phyloP scores from a whole-genome alignment of 345 rosid genomes.

The Microcos paniculata region DNA sequence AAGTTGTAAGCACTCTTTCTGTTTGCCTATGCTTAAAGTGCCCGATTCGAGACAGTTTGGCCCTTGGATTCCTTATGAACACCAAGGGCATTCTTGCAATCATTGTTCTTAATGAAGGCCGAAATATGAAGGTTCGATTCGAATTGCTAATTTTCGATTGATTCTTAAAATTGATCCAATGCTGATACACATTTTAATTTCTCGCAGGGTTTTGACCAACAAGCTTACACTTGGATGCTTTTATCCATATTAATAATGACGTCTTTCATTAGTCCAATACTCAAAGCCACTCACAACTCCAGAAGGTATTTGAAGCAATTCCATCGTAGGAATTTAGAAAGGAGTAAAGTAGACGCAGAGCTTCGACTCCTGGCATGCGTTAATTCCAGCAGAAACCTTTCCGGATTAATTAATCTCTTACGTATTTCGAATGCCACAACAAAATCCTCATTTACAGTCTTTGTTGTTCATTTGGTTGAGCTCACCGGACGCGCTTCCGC shows the following conservation, averaged over 20 bases:
- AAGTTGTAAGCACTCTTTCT: constrained; percentile 29
- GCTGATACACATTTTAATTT: background rate
- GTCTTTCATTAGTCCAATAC: constrained; percentile 32
- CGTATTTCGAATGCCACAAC: constrained; percentile 48
- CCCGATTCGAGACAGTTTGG: constrained; percentile 30
- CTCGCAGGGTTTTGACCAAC: constrained; percentile 34
- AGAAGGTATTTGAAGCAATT: constrained; percentile 23
- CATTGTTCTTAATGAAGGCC: constrained; percentile 37
- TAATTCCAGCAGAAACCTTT: constrained; percentile 34
- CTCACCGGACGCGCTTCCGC: constrained; percentile 67
- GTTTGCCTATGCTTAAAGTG: constrained; percentile 22
- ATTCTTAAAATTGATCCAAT: background rate
- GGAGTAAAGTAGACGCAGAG: constrained; percentile 33
- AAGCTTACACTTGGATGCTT: constrained; percentile 43
- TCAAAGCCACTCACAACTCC: constrained; percentile 34
- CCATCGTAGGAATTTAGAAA: constrained; percentile 45
- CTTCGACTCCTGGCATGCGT: constrained; percentile 58
- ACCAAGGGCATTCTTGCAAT: constrained; percentile 47
- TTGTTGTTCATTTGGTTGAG: constrained; percentile 56
- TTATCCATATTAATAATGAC: constrained; percentile 45
- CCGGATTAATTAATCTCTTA: constrained; percentile 52
- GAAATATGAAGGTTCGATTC: constrained; percentile 25
- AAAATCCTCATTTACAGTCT: constrained; percentile 51
- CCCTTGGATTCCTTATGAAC: constrained; percentile 56
- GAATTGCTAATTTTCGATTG: background rate